These are phyloP conservation scores for Scheffersomyces quercinus DNA, from an alignment of 1,139 yeast genomes.

Conservation along the genomic window DNA sequence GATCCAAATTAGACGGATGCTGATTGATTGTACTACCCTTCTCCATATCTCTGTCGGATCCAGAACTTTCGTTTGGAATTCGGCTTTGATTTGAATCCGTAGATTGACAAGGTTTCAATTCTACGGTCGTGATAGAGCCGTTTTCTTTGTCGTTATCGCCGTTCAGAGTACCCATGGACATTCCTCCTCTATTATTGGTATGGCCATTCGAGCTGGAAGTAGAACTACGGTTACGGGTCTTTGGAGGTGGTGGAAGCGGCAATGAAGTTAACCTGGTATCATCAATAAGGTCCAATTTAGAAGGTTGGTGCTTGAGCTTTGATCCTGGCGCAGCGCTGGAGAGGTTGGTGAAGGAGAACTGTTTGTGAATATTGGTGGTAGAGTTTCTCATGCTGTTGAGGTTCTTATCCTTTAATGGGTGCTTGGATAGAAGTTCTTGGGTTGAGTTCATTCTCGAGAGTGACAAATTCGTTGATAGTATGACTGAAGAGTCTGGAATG, in stretches of 20 bases:
- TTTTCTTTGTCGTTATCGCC: not conserved
- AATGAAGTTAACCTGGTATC: constrained; percentile 62
- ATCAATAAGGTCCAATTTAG: constrained; percentile 64
- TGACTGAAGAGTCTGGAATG: not conserved
- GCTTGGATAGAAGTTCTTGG: not conserved
- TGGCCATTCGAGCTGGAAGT: constrained; percentile 1
- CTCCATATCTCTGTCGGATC: constrained; percentile 1
- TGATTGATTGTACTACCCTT: constrained; percentile 3
- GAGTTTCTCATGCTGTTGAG: constrained; percentile 1
- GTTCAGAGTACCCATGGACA: constrained; percentile 3
- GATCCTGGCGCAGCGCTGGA: constrained; percentile 7
- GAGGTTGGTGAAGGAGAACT: constrained; percentile 4
- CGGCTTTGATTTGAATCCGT: not conserved
- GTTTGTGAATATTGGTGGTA: constrained; percentile 1
- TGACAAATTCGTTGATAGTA: not conserved
- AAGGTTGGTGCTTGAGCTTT: constrained; percentile 28
- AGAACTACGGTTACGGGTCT: constrained; percentile 10
- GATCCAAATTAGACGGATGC: not conserved
- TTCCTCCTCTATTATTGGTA: not conserved
- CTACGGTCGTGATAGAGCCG: not conserved
- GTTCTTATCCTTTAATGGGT: not conserved
- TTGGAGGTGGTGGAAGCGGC: constrained; percentile 62
- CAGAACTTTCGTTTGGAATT: not conserved
- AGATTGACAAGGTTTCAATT: not conserved
- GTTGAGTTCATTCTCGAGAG: not conserved